Evolutionary conservation across 2,329 filamentous ascomycete species (phyloP).

Genomic region (Lecanicillium sp.): DNA sequence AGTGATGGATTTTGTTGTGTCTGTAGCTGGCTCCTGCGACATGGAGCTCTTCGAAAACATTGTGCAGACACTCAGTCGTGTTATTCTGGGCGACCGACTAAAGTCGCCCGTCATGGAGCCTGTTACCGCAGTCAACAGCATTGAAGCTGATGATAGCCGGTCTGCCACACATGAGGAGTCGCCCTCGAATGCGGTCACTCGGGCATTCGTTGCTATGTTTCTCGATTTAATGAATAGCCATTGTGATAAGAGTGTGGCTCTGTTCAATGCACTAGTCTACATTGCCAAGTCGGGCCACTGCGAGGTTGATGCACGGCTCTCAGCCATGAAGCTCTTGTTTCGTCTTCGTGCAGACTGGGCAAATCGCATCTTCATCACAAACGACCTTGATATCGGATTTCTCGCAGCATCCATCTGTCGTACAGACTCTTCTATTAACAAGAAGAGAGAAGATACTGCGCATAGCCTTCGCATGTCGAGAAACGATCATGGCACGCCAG

Average conservation of each 20-base stretch:
- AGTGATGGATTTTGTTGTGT: conserved; percentile 55
- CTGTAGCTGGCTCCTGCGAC: conserved; percentile 53
- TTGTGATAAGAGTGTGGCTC: conserved; percentile 51
- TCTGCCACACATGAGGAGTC: conserved; percentile 30
- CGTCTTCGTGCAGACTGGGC: conserved; percentile 76
- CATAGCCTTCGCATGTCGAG: conserved; percentile 35
- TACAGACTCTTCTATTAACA: conserved; percentile 43
- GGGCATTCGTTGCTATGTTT: conserved; percentile 68
- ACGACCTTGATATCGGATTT: conserved; percentile 62
- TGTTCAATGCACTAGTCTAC: conserved; percentile 55
- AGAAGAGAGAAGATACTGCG: conserved; percentile 44
- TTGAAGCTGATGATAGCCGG: conserved; percentile 13
- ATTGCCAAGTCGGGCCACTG: conserved; percentile 52
- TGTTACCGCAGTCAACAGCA: conserved; percentile 15
- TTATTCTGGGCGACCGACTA: conserved; percentile 40
- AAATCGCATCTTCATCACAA: conserved; percentile 64
- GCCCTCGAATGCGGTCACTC: conserved; percentile 61
- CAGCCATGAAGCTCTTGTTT: conserved; percentile 71
- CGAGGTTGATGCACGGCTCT: conserved; percentile 62
- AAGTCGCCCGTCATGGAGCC: conserved; percentile 31
- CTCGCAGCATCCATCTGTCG: conserved; percentile 66
- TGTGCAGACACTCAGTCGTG: conserved; percentile 40
- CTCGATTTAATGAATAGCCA: conserved; percentile 62
- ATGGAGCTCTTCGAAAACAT: conserved; percentile 51
- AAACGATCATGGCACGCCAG: conserved; percentile 30